Evolutionary conservation across 345 rosid genomes (phyloP).

Genomic region (Bruguiera parviflora): DNA sequence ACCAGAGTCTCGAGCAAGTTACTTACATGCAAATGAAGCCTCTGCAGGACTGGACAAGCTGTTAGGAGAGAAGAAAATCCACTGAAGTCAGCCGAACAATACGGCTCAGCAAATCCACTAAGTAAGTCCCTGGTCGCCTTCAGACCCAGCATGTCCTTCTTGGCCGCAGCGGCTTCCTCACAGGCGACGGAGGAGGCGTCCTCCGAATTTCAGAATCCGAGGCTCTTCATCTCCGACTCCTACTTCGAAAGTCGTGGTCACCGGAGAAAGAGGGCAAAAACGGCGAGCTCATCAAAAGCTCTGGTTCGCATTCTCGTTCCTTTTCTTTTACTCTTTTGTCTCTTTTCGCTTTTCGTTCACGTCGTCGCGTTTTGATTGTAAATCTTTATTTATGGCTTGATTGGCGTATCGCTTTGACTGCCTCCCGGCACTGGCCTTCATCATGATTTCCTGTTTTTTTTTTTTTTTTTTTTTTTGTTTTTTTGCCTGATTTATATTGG

Average conservation of each 20-base stretch:
- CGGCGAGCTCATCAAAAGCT: slow-evolving; percentile 64
- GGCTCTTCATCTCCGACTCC: slow-evolving; percentile 18
- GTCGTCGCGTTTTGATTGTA: no score
- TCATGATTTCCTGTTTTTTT: no score
- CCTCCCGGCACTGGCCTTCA: slow-evolving; percentile 61
- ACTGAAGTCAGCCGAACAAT: no score
- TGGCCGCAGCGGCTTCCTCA: slow-evolving; percentile 14
- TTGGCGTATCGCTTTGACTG: slow-evolving; percentile 11
- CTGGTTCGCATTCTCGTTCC: slow-evolving; percentile 39
- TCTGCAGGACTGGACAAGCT: no score
- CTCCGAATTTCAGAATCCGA: slow-evolving; percentile 11
- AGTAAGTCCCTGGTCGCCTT: no score
- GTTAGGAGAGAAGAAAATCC: no score
- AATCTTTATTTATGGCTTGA: no score
- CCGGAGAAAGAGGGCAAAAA: slow-evolving; percentile 96
- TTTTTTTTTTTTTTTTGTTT: no score
- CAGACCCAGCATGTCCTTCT: background rate
- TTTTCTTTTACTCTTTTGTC: slow-evolving; percentile 1
- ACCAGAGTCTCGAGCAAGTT: no score
- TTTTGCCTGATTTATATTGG: no score
- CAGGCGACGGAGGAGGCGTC: slow-evolving; percentile 8
- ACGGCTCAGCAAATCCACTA: no score
- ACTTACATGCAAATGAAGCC: no score
- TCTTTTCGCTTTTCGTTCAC: slow-evolving; percentile 7
- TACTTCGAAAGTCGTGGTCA: slow-evolving; percentile 61